phyloP scores from a whole-genome alignment of 1,284 basidiomycete genomes.

The Sanguinoderma infundibulare region DNA sequence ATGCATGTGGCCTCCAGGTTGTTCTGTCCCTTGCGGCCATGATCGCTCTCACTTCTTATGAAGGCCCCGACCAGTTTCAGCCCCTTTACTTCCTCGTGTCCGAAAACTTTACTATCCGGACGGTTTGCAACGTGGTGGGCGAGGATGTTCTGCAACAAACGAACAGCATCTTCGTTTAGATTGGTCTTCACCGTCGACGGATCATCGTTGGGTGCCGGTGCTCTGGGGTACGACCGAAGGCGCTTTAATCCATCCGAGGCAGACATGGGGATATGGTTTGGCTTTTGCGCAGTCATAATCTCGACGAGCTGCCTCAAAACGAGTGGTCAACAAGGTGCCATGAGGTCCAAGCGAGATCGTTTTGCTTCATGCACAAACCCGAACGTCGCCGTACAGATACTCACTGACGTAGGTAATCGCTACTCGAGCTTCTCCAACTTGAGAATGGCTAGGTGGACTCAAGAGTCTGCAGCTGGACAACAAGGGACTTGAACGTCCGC shows the following conservation, averaged over 20 bases:
- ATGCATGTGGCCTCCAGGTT: constrained; percentile 27
- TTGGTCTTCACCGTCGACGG: constrained; percentile 30
- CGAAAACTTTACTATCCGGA: constrained; percentile 31
- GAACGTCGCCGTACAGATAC: no score
- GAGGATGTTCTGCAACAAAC: constrained; percentile 31
- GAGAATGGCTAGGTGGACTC: no score
- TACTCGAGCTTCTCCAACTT: no score
- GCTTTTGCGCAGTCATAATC: not conserved
- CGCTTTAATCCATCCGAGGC: not conserved
- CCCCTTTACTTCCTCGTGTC: constrained; percentile 21
- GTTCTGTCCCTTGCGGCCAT: constrained; percentile 6
- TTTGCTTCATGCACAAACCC: no score
- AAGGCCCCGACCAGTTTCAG: constrained; percentile 30
- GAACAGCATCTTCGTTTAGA: constrained; percentile 26
- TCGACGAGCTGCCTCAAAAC: no score
- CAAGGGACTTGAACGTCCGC: no score
- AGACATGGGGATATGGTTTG: not conserved
- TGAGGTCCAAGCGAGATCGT: no score
- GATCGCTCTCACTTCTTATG: constrained; percentile 13
- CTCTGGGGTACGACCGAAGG: constrained; percentile 23
- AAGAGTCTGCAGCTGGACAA: no score
- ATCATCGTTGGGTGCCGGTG: constrained; percentile 33
- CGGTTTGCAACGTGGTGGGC: constrained; percentile 31
- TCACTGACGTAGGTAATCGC: no score
- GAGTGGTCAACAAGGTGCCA: no score